Conservation (phyloP, 768 basidiomycete species). For the Tulasnella sp. region DNA sequence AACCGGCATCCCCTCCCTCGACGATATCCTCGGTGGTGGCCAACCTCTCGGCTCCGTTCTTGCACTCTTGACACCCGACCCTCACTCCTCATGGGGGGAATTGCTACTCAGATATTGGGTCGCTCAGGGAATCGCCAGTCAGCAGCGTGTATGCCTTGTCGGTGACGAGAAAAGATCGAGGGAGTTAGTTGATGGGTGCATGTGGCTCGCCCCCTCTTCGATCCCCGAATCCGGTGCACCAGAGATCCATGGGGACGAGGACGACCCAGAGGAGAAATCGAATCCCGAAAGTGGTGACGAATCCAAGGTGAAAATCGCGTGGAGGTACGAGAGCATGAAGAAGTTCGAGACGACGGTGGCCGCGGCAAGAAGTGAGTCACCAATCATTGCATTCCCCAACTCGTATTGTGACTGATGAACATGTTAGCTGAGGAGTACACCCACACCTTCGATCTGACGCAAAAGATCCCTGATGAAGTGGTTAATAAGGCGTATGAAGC, state of each 20-base stretch:
- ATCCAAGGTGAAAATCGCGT: slow-evolving; percentile 84
- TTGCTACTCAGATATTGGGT: slow-evolving; percentile 60
- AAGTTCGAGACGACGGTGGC: slow-evolving; percentile 77
- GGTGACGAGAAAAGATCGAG: slow-evolving; percentile 37
- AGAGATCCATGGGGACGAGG: slow-evolving; percentile 27
- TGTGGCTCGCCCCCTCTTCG: slow-evolving; percentile 50
- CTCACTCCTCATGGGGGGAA: slow-evolving; percentile 29
- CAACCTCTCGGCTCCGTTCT: slow-evolving; percentile 41
- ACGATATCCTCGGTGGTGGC: slow-evolving; percentile 90
- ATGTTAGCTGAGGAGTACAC: slow-evolving; percentile 47
- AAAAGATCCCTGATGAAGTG: slow-evolving; percentile 40
- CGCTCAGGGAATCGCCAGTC: slow-evolving; percentile 67
- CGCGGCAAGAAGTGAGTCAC: slow-evolving; percentile 21
- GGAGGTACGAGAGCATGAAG: slow-evolving; percentile 92
- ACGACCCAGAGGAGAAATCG: too few relatives aligned
- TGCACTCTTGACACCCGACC: slow-evolving; percentile 29
- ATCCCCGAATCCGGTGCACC: slow-evolving; percentile 31
- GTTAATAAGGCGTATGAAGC: slow-evolving; percentile 34
- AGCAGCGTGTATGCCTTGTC: slow-evolving; percentile 57
- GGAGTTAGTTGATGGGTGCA: slow-evolving; percentile 54
- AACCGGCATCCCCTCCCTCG: slow-evolving; percentile 83
- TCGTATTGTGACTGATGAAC: slow-evolving; percentile 19
- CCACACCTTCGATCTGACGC: slow-evolving; percentile 58
- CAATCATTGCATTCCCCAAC: too few relatives aligned
- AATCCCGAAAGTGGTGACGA: slow-evolving; percentile 25